Evolutionary conservation across 495 filamentous ascomycete genomes (phyloP), one percentile per base, ranked within the genome.

Genomic region (Neurospora cerealis): DNA sequence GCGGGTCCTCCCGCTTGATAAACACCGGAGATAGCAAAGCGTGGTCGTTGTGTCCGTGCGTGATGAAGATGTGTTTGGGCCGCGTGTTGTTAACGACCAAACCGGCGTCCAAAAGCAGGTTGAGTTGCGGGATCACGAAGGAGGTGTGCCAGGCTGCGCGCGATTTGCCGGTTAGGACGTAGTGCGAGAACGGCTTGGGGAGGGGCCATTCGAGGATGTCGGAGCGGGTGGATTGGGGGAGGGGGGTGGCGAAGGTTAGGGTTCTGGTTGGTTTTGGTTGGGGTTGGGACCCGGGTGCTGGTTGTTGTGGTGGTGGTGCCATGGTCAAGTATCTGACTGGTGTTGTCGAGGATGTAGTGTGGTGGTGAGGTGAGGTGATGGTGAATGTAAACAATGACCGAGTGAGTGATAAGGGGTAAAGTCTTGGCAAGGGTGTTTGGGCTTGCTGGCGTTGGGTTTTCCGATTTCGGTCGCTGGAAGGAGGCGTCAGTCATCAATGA

Each of bases 111-210:
- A 83, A 78, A 19, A 83, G 77, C 13, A 83, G 78, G 69, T 82
- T 80, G 69, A 83, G 80, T 70, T 80, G 77, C 13, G 82, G 79
- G 71, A 83, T 77, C 32, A 83, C 75, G 69, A 83, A 83, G 10
- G 82, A 83, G 19, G 82, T 83, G 78, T 83, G 82, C 82, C 82
- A 83, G 39, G 82, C 82, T 3, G 82, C 82, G 36, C 82, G 80
- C 2, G 82, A 83, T 13, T 76, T 75, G 40, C 82, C 82, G 17
- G 79, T 82, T 4, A 83, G 78, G 40, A 79, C 74, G 71, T 79
- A 78, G 74, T 80, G 72, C 37, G 77, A 72, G 76, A 77, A 80
- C 0, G 82, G 81, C n/a, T 76, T 77, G 34, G 82, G 82, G 73
- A 83, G 80, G 19, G 75, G 69, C 81, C 81, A 83, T 60, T 82